Evolutionary conservation across 192 early-diverging fungal species (phyloP), one percentile per base, ranked within the genome.

Genomic region (Coemansia sp.): DNA sequence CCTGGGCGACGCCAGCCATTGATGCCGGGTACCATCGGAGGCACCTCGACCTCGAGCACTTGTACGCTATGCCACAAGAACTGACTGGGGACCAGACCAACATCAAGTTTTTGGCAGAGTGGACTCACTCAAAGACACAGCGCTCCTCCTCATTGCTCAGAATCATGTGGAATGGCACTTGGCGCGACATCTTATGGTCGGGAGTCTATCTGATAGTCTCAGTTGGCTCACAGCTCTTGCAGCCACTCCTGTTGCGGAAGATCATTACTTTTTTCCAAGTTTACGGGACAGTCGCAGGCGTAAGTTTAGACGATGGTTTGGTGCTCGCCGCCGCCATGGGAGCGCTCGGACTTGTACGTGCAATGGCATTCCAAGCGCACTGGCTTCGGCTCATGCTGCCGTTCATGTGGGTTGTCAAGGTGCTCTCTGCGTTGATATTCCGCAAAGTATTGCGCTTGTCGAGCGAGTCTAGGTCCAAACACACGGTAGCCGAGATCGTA

Each of bases 1-100:
- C 86, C 58, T 98, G 95, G 95, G 89, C 96, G 82, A 89, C 89
- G 43, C 84, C 87, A 1, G 72, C 95, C n/a, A 92, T 97, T 84
- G 86, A 87, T 43, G 77, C 89, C 12, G 93, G 93, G n/a, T 87
- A 86, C 45, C 49, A 72, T 16, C 91, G 91, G 62, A 88, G 85
- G 30, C 78, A 91, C 41, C 64, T 64, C 24, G 45, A 29, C n/a
- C 45, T 64, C 12, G 66, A 64, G n/a, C 49, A 62, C 4, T 12
- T 64, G 55, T 59, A 68, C n/a, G 15, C 30, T 9, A 39, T 74
- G 40, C 72, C 72, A 2, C n/a, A 12, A 4, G 5, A 18, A 22
- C 22, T 68, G n/a, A 34, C 66, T 3, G 65, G 66, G 7, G 55
- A 63, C 22, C 41, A 62, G 12, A 34, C 44, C 29, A 62, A 45